phyloP scores from a whole-genome alignment of 2,329 filamentous ascomycete genomes.

The Pseudohalonectria lignicola region DNA sequence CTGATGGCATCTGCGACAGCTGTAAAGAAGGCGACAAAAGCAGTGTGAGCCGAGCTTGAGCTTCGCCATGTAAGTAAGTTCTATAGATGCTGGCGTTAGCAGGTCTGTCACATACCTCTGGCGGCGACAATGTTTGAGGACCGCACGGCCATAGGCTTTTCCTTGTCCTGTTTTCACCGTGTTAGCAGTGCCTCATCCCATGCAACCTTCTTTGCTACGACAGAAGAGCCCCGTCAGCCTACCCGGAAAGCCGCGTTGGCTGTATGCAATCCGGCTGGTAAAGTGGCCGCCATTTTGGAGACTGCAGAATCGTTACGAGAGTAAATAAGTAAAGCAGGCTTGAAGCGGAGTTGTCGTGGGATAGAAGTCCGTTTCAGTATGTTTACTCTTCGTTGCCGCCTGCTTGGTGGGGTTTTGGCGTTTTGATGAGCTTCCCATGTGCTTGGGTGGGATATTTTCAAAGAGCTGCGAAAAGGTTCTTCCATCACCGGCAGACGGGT shows the following conservation, averaged over 20 bases:
- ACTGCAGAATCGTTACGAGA: too few species aligned
- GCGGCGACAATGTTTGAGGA: slow-evolving; percentile 95
- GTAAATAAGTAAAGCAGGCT: too few species aligned
- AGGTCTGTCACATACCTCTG: slow-evolving; percentile 69
- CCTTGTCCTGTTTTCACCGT: slow-evolving; percentile 65
- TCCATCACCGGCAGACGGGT: slow-evolving; percentile 1
- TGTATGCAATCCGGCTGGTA: slow-evolving; percentile 26
- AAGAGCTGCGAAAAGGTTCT: slow-evolving; percentile 3
- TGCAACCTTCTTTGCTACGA: neutral
- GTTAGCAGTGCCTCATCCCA: slow-evolving; percentile 18
- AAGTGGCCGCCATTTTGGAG: slow-evolving; percentile 35
- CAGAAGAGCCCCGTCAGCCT: slow-evolving; percentile 13
- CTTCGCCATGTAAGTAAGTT: neutral
- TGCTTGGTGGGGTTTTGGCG: slow-evolving; percentile 2
- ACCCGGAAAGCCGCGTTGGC: slow-evolving; percentile 48
- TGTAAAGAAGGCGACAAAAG: slow-evolving; percentile 27
- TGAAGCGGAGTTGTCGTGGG: neutral
- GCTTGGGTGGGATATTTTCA: neutral
- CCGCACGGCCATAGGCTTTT: slow-evolving; percentile 96
- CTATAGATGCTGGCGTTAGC: too few species aligned
- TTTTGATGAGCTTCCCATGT: neutral
- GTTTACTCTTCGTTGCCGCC: neutral
- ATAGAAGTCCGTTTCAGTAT: neutral
- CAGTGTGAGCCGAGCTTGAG: neutral
- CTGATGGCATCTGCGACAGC: slow-evolving; percentile 96